Evolutionary conservation across 768 basidiomycete genomes (phyloP).

Genomic region (Mycena polygramma): DNA sequence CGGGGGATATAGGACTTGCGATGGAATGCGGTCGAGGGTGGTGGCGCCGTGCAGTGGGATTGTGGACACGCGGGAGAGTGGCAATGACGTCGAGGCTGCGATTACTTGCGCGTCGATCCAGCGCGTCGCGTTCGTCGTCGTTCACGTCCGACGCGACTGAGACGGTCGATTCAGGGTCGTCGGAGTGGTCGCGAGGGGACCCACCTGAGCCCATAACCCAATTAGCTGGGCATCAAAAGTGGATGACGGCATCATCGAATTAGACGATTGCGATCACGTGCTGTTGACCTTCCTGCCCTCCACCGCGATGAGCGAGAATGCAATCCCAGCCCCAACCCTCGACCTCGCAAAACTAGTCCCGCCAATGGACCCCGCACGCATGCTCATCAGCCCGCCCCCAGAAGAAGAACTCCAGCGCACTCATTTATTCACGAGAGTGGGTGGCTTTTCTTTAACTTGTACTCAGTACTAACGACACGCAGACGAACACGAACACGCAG

Average conservation of each 20-base stretch:
- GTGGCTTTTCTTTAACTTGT: conserved; percentile 31
- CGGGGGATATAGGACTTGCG: too few relatives aligned
- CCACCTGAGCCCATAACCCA: too few relatives aligned
- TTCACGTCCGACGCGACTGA: too few relatives aligned
- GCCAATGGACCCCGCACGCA: conserved; percentile 40
- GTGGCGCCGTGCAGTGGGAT: too few relatives aligned
- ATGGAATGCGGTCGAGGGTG: too few relatives aligned
- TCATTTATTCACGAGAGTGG: conserved; percentile 17
- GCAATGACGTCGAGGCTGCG: too few relatives aligned
- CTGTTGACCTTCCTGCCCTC: conserved; percentile 19
- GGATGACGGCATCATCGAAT: neutral
- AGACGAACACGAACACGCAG: conserved; percentile 37
- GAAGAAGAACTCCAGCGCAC: conserved; percentile 56
- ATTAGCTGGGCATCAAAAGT: neutral
- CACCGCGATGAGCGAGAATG: conserved; percentile 31
- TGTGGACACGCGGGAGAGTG: too few relatives aligned
- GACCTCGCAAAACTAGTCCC: neutral
- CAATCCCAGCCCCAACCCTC: neutral
- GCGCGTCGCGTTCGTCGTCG: too few relatives aligned
- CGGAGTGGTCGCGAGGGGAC: too few relatives aligned
- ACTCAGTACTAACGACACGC: too few relatives aligned
- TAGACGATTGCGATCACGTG: conserved; percentile 29
- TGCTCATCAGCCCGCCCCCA: conserved; percentile 72
- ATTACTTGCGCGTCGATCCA: too few relatives aligned
- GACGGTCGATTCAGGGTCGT: too few relatives aligned